Evolutionary conservation across 2,329 filamentous ascomycete species (phyloP), one percentile per base, ranked within the genome.

Genomic region (Fusarium sp.): DNA sequence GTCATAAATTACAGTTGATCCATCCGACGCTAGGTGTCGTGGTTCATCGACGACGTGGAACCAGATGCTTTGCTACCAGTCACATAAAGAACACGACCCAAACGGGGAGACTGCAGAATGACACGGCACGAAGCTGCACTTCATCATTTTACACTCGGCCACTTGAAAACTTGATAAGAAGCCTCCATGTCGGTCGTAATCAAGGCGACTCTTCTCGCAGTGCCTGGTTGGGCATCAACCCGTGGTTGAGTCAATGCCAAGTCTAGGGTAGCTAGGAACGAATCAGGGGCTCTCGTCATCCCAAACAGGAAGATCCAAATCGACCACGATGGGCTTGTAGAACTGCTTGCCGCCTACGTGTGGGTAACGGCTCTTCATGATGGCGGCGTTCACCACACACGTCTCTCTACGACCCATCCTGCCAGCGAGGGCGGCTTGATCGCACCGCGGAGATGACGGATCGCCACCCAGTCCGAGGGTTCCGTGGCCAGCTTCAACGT

Each of bases 241-340:
- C n/a, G 12, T 2, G 24, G 17, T 40, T 20, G 44, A 49, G 22
- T 55, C 62, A 24, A 14, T 53, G 24, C 46, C 46, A 20, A 44
- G 65, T 74, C 66, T 75, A 74, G 72, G 72, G 72, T 74, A 74
- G 58, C 51, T 17, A 14, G 1, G 24, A 62, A 24, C 69, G 58
- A 75, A 73, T 70, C 70, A 64, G 35, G 49, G 56, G 31, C 24
- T 59, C 27, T 64, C 20, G 20, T 79, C 71, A 31, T 74, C 69
- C 79, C 80, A 82, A 8, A 91, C 84, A 0, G 92, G 92, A 69
- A 96, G 83, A 73, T 95, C 90, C 33, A 97, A 78, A 79, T 97
- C 94, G 14, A 97, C 91, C n/a, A 97, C 92, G 74, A 97, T 92
- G 22, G 94, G 92, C 79, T 95, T 93, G 81, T 95, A 91, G 82